Evolutionary conservation across 164 flowering plant species (phyloP).

Genomic region (Vitis rotundifolia): DNA sequence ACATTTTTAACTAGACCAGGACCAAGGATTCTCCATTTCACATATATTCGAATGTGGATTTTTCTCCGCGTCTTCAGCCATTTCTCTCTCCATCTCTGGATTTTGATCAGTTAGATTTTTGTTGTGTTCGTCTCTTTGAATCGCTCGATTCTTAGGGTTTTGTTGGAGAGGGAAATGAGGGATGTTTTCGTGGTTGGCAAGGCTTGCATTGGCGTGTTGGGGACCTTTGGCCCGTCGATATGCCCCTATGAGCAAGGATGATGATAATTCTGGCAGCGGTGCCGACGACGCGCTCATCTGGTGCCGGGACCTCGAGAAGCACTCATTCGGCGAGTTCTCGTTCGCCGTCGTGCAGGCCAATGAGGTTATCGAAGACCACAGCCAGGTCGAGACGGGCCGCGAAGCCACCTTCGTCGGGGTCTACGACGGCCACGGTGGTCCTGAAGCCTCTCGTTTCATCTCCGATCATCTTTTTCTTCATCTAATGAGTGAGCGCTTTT

Average conservation of each 20-base stretch:
- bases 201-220: slow-evolving; percentile 48
- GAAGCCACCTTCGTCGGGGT: slow-evolving; percentile 69
- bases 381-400: slow-evolving; percentile 68
- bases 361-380: slow-evolving; percentile 68
- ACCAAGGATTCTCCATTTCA: too few relatives aligned
- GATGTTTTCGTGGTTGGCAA: slow-evolving; percentile 76
- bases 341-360: slow-evolving; percentile 78
- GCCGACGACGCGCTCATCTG: slow-evolving; percentile 44
- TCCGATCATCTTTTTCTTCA: slow-evolving; percentile 54
- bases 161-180: slow-evolving; percentile 63
- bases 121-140: background rate
- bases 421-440: slow-evolving; percentile 91
- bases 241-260: slow-evolving; percentile 78
- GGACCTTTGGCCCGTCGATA: slow-evolving; percentile 50
- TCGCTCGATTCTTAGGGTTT: slow-evolving; percentile 4
- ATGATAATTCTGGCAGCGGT: slow-evolving; percentile 1
- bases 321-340: slow-evolving; percentile 69
- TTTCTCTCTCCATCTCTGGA: background rate
- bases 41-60: background rate
- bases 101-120: background rate
- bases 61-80: background rate
- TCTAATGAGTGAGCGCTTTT: slow-evolving; percentile 48
- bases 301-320: slow-evolving; percentile 61
- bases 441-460: slow-evolving; percentile 66
- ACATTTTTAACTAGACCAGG: too few relatives aligned